phyloP scores from a whole-genome alignment of 208 protist species.

The Blastocrithidia nonstop region DNA sequence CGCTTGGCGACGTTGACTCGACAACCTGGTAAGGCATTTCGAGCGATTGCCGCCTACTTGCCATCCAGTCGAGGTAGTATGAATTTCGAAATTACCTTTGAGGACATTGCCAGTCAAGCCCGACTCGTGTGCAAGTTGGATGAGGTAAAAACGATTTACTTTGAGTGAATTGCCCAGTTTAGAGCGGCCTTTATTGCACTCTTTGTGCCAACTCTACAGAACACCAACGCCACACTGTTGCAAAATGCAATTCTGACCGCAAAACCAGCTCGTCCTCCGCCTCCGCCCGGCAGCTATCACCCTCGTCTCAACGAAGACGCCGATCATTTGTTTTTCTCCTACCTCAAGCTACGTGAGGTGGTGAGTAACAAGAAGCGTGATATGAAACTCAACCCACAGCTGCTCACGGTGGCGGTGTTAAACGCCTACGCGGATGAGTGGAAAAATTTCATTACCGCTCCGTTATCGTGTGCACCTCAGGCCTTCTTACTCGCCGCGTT shows the following conservation, averaged over 20 bases:
- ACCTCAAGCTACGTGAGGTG: constrained; percentile 61
- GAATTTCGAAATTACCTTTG: constrained; percentile 67
- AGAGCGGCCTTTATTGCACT: constrained; percentile 49
- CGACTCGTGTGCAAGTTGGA: constrained; percentile 45
- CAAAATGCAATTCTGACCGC: constrained; percentile 45
- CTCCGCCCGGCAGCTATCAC: constrained; percentile 15
- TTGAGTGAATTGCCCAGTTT: constrained; percentile 67
- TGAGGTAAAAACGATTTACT: constrained; percentile 48
- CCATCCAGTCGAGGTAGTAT: constrained; percentile 25
- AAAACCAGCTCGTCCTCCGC: constrained; percentile 10
- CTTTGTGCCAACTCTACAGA: constrained; percentile 70
- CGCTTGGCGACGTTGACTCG: constrained; percentile 72
- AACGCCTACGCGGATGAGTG: constrained; percentile 76
- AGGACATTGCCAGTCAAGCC: constrained; percentile 64
- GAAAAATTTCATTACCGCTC: constrained; percentile 63
- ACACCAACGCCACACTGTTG: constrained; percentile 48
- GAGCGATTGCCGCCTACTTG: constrained; percentile 55
- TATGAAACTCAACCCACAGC: constrained; percentile 29
- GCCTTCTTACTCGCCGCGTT: constrained; percentile 49
- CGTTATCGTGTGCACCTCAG: constrained; percentile 46
- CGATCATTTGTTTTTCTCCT: constrained; percentile 77
- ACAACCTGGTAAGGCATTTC: constrained; percentile 67
- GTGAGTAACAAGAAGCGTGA: constrained; percentile 55
- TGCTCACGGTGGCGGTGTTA: constrained; percentile 55
- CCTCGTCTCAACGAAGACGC: constrained; percentile 36